Evolutionary conservation across 129 eudicot genomes (phyloP).

Genomic region (Gnaphalium uliginosum): DNA sequence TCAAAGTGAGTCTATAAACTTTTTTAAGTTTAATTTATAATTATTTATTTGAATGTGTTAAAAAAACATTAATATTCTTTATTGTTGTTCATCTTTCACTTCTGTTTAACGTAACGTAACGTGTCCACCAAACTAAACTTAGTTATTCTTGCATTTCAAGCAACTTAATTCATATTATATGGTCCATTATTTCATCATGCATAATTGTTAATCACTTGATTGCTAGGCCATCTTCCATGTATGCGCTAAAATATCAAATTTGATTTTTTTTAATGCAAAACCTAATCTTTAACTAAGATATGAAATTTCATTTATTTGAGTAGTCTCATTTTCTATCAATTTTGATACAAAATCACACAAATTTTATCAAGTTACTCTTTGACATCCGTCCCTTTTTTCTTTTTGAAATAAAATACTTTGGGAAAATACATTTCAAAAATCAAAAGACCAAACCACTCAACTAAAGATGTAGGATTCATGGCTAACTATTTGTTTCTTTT

Average conservation of each 20-base stretch:
- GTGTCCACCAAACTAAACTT: slow-evolving; percentile 32
- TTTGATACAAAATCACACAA: too few relatives aligned
- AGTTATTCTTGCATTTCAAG: slow-evolving; percentile 31
- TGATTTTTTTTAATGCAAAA: too few relatives aligned
- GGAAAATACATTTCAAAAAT: too few relatives aligned
- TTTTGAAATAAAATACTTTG: too few relatives aligned
- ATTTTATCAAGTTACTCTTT: too few relatives aligned
- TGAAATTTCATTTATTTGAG: too few relatives aligned
- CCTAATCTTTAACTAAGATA: too few relatives aligned
- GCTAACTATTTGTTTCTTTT: background rate
- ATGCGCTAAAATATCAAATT: background rate
- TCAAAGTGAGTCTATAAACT: background rate
- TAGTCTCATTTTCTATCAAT: too few relatives aligned
- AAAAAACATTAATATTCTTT: slow-evolving; percentile 5
- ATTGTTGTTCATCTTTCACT: slow-evolving; percentile 22
- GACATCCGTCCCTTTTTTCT: too few relatives aligned
- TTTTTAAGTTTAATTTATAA: background rate
- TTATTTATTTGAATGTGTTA: background rate
- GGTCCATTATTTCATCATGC: background rate
- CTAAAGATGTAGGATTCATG: too few relatives aligned
- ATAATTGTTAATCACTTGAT: background rate
- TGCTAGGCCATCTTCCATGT: background rate
- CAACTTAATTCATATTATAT: slow-evolving; percentile 15
- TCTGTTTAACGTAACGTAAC: slow-evolving; percentile 29
- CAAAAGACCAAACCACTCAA: too few relatives aligned